Conservation (phyloP, 352 stramenopile genomes). For the Pythium grandisporangium region DNA sequence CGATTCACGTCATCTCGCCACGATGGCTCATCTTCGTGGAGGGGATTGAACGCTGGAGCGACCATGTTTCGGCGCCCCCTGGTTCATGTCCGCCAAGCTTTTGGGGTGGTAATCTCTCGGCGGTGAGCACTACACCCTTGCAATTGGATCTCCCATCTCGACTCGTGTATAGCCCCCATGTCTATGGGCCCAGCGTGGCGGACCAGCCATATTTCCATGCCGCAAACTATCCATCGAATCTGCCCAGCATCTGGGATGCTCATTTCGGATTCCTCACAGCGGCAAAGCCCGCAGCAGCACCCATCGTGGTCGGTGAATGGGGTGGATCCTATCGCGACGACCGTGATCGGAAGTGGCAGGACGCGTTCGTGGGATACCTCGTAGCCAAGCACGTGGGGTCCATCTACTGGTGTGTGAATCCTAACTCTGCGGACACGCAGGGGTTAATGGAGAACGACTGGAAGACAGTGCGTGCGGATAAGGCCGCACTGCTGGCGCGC, state of each 20-base stretch:
- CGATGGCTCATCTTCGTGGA: constrained; percentile 49
- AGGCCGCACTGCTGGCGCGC: constrained; percentile 30
- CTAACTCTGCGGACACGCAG: constrained; percentile 49
- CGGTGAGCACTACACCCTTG: constrained; percentile 11
- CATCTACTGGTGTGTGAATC: constrained; percentile 67
- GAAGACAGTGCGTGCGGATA: constrained; percentile 30
- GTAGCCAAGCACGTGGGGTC: constrained; percentile 15
- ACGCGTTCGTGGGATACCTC: constrained; percentile 30
- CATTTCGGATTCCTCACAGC: constrained; percentile 39
- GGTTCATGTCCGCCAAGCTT: too few relatives aligned
- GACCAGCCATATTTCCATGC: constrained; percentile 36
- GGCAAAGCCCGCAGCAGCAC: constrained; percentile 16
- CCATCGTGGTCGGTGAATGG: constrained; percentile 62
- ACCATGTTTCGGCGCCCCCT: constrained; percentile 15
- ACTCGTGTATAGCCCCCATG: constrained; percentile 43
- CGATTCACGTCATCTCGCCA: constrained; percentile 18
- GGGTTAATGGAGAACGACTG: constrained; percentile 48
- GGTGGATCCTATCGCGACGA: constrained; percentile 26
- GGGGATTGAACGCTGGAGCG: constrained; percentile 28
- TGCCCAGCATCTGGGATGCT: constrained; percentile 40
- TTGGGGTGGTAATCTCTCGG: constrained; percentile 42
- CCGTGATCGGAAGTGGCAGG: constrained; percentile 38
- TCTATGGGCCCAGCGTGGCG: constrained; percentile 32
- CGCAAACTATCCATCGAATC: constrained; percentile 27
- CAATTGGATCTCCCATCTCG: constrained; percentile 22